Evolutionary conservation across 768 basidiomycete species (phyloP).

Genomic region (Podaxis sp.): DNA sequence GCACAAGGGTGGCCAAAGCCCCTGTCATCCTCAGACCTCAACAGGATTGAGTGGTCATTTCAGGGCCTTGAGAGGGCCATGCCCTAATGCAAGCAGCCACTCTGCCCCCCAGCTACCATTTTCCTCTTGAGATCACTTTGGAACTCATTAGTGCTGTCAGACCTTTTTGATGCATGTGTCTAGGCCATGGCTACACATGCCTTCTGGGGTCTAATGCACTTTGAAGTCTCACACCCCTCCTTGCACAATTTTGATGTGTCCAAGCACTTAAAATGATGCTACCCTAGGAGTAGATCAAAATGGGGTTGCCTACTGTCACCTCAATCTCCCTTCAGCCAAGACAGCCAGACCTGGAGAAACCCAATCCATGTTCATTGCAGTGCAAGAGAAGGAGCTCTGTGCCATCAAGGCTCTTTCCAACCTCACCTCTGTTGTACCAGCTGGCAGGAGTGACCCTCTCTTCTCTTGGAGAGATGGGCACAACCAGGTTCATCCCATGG

Average conservation of each 20-base stretch:
- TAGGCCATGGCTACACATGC: conserved; percentile 36
- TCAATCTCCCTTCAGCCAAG: conserved; percentile 36
- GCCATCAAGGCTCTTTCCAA: conserved; percentile 31
- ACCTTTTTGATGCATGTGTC: conserved; percentile 39
- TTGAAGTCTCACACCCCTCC: conserved; percentile 31
- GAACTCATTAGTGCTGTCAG: conserved; percentile 18
- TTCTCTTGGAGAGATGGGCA: conserved; percentile 34
- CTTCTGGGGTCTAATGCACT: conserved; percentile 40
- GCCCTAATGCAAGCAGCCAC: conserved; percentile 20
- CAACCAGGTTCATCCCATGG: conserved; percentile 29
- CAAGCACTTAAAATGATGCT: conserved; percentile 26
- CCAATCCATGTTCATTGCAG: conserved; percentile 28
- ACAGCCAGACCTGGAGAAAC: conserved; percentile 33
- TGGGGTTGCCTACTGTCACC: conserved; percentile 25
- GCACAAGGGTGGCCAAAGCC: conserved; percentile 34
- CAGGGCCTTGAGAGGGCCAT: conserved; percentile 26
- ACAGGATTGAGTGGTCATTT: conserved; percentile 27
- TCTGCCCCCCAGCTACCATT: conserved; percentile 34
- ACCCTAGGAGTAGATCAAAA: conserved; percentile 24
- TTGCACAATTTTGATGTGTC: conserved; percentile 18
- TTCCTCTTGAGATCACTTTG: conserved; percentile 28
- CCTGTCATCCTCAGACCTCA: conserved; percentile 24
- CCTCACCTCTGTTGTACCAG: conserved; percentile 26
- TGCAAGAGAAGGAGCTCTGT: conserved; percentile 24
- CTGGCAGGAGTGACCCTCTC: conserved; percentile 27